These are phyloP conservation scores for fission yeast (Schizosaccharomyces pombe) DNA, from an alignment of 805 yeast species.

Conservation along the genomic window DNA sequence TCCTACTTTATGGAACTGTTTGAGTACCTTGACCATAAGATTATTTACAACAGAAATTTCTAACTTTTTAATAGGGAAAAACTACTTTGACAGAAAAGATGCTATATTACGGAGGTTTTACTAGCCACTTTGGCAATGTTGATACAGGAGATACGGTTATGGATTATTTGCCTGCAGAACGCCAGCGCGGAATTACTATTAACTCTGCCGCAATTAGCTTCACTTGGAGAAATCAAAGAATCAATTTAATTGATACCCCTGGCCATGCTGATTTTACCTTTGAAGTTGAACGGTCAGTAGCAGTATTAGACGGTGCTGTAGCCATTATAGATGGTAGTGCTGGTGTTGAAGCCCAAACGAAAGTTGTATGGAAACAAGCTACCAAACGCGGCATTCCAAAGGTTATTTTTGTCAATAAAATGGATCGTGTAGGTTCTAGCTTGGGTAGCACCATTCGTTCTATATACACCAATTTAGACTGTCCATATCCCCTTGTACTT, in stretches of 20 bases:
- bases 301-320: slow-evolving; percentile 87
- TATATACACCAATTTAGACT: slow-evolving; percentile 42
- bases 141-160: slow-evolving; percentile 94
- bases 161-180: slow-evolving; percentile 71
- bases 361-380: slow-evolving; percentile 74
- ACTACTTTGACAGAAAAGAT: slow-evolving; percentile 93
- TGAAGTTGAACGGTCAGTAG: slow-evolving; percentile 70
- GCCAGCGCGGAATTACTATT: slow-evolving; percentile 84
- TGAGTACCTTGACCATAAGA: not conserved
- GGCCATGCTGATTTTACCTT: slow-evolving; percentile 96
- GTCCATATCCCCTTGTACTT: not conserved
- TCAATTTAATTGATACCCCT: slow-evolving; percentile 87
- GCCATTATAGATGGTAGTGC: slow-evolving; percentile 87
- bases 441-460: slow-evolving; percentile 75
- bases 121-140: slow-evolving; percentile 65
- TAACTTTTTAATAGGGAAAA: slow-evolving; percentile 29
- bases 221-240: slow-evolving; percentile 47
- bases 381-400: slow-evolving; percentile 39
- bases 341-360: slow-evolving; percentile 96
- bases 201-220: slow-evolving; percentile 89
- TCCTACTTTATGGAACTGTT: not conserved
- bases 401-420: slow-evolving; percentile 66
- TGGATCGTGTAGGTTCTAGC: slow-evolving; percentile 94
- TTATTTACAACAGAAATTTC: not conserved
- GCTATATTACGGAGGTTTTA: slow-evolving; percentile 73